Conservation (phyloP, 352 stramenopile species). For the Phytophthora pini region DNA sequence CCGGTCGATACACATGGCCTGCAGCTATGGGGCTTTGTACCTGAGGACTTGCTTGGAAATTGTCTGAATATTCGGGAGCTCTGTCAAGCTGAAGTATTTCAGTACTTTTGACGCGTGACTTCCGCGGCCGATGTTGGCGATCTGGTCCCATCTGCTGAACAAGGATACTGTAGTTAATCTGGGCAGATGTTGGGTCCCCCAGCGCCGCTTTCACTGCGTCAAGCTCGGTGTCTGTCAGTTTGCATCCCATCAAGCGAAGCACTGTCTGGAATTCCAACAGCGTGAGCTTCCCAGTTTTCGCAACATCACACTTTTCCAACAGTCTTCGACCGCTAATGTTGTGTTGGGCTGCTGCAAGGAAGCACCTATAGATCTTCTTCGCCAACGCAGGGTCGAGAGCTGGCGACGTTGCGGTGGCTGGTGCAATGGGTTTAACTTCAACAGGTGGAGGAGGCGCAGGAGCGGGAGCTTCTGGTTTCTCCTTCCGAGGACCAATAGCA, state of each 20-base stretch:
- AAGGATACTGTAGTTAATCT: conserved; percentile 59
- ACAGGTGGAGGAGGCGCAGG: conserved; percentile 17
- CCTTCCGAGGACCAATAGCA: conserved; percentile 27
- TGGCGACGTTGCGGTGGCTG: conserved; percentile 7
- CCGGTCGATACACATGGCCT: conserved; percentile 12
- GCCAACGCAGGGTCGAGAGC: conserved; percentile 40
- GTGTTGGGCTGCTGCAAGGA: conserved; percentile 67
- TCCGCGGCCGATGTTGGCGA: conserved; percentile 31
- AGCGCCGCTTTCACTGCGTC: conserved; percentile 59
- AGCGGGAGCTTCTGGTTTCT: conserved; percentile 4
- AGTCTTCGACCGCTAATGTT: conserved; percentile 80
- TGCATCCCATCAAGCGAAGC: conserved; percentile 78
- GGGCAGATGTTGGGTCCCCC: conserved; percentile 45
- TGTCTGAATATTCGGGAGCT: conserved; percentile 21
- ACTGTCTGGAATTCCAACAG: conserved; percentile 80
- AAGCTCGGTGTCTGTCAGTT: conserved; percentile 55
- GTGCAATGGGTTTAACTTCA: conserved; percentile 32
- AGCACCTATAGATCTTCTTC: conserved; percentile 75
- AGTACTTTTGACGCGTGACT: conserved; percentile 17
- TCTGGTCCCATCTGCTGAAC: conserved; percentile 54
- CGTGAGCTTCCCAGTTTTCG: conserved; percentile 59
- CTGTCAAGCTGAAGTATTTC: conserved; percentile 21
- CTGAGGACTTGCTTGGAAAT: conserved; percentile 7
- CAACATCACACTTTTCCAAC: conserved; percentile 74
- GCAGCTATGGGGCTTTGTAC: conserved; percentile 22